Evolutionary conservation across 371 early-diverging fungal genomes (phyloP), one percentile per base, ranked within the genome.

Genomic region (Rhizomucor miehei): DNA sequence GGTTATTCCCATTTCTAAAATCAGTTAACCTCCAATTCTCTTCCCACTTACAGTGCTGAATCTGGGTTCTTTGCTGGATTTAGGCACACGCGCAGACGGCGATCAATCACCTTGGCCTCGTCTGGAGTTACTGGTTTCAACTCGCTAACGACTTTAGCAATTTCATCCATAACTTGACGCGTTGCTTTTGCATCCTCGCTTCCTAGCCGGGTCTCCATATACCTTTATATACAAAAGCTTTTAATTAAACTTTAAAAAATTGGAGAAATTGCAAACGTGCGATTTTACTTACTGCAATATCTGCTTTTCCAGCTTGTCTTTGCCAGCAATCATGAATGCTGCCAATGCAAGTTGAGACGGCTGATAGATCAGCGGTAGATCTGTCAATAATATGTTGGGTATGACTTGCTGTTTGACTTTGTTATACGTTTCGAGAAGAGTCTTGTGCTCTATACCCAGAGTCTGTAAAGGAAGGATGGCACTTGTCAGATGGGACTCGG

Each of bases 261-360:
- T 14, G 16, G 20, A 63, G 35, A 62, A 63, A 48, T 49, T 44
- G 8, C n/a, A 13, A 29, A 2, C 23, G 1, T 25, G 1, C 39
- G 9, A 6, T 23, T 36, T 0, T 36, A 13, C 44, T 47, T 66
- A 76, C 71, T 56, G 62, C 38, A 69, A 65, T 40, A 78, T 52
- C 37, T 80, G 81, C 23, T 69, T 61, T 20, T 77, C 80, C 48
- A 84, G 75, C 34, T 69, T 68, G n/a, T 79, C 66, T 48, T 66
- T 69, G 16, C 88, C 79, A 6, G 93, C 91, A 29, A 87, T 64
- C 54, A 80, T 63, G 59, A 89, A 77, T 23, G 89, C 88, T 6
- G 88, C 92, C 48, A 93, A 49, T 3, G 93, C 94, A 19, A 95
- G 84, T 69, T 94, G 95, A 1, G 92, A 79, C 9, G 95, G 91